phyloP scores from a whole-genome alignment of 768 basidiomycete genomes.

The Agaricus blazei region DNA sequence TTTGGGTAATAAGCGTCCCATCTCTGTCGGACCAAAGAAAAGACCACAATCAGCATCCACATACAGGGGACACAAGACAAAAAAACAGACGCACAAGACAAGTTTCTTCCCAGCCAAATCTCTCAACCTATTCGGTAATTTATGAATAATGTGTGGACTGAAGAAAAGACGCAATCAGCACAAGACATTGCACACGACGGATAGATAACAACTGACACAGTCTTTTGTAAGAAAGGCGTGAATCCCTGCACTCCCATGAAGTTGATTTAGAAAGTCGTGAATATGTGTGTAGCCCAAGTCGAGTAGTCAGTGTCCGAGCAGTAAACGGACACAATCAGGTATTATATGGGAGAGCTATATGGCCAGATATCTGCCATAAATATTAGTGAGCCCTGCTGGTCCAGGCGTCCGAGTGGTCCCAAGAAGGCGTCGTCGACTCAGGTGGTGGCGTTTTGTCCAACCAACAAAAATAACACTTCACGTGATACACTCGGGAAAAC shows the following conservation, averaged over 20 bases:
- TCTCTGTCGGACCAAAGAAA: constrained; percentile 42
- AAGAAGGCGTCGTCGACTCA: neutral
- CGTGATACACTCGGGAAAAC: neutral
- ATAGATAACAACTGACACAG: constrained; percentile 38
- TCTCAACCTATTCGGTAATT: constrained; percentile 58
- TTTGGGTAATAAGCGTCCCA: constrained; percentile 81
- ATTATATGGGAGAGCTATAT: neutral
- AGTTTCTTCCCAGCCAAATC: constrained; percentile 62
- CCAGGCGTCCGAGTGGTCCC: neutral
- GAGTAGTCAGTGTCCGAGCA: neutral
- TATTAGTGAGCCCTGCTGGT: neutral
- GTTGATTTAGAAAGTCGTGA: neutral
- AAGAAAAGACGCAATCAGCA: neutral
- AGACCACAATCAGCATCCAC: neutral
- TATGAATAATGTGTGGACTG: constrained; percentile 63
- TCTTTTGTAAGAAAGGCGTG: constrained; percentile 62
- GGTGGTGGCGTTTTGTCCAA: neutral
- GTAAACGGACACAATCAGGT: neutral
- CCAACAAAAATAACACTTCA: neutral
- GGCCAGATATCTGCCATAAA: constrained; percentile 4
- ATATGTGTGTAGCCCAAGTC: neutral
- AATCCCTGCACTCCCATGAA: constrained; percentile 71
- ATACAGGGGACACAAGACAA: constrained; percentile 6
- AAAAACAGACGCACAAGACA: constrained; percentile 52
- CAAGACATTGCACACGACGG: neutral